Evolutionary conservation across 1,284 basidiomycete genomes (phyloP).

Genomic region (Meira nashicola): DNA sequence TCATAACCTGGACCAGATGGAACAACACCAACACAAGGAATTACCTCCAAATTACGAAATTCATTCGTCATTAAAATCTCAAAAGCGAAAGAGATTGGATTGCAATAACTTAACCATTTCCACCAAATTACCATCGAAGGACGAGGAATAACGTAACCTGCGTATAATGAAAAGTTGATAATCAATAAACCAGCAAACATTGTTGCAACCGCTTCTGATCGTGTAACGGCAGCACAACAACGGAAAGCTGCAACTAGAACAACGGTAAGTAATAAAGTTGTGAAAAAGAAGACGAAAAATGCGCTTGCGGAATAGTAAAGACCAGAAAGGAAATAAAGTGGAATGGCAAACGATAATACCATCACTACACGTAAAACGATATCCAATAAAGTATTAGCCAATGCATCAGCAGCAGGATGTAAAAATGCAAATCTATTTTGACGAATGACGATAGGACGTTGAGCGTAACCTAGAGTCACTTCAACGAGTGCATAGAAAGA

Average conservation of each 20-base stretch:
- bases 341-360: conserved; percentile 52
- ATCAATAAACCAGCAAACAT: conserved; percentile 33
- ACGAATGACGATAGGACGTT: conserved; percentile 29
- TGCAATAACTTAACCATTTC: conserved; percentile 62
- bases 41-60: conserved; percentile 47
- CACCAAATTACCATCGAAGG: conserved; percentile 76
- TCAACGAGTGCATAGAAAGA: conserved; percentile 56
- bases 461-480: conserved; percentile 62
- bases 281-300: conserved; percentile 60
- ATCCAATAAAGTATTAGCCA: conserved; percentile 50
- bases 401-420: conserved; percentile 38
- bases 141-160: conserved; percentile 37
- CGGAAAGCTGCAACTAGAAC: conserved; percentile 33
- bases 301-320: conserved; percentile 23
- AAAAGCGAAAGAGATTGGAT: conserved; percentile 68
- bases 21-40: conserved; percentile 28
- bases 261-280: conserved; percentile 29
- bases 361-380: conserved; percentile 54
- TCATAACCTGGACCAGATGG: conserved; percentile 26
- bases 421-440: conserved; percentile 45
- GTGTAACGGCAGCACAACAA: conserved; percentile 28
- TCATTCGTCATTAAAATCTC: conserved; percentile 61
- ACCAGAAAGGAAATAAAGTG: conserved; percentile 51
- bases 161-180: conserved; percentile 27
- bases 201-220: conserved; percentile 30